Base-by-base conservation (phyloP, 2,329 filamentous ascomycete genomes). In the Talaromyces albobiverticillius region DNA sequence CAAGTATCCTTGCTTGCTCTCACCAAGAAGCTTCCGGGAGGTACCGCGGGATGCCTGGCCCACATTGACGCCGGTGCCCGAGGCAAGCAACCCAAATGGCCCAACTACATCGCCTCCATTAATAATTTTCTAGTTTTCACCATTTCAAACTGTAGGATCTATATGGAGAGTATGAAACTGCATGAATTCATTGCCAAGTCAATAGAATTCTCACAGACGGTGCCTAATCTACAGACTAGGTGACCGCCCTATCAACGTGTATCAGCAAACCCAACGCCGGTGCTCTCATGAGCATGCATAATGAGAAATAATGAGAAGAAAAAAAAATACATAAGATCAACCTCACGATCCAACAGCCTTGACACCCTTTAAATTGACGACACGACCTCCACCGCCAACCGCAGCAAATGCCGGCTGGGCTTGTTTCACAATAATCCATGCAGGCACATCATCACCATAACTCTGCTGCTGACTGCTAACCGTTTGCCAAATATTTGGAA, bases 401-500 rank as follows among this genome's bases (percentile, higher is more conserved):
- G 50, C 20, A 48, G 40, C 18, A 18, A 42, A 20, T 18, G 47
- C 10, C 43, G 14, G 25, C 32, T 1, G 42, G 16, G 55, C 46
- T 11, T 61, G 58, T 10, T 10, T 40, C 16, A 63, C 62, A 31
- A 79, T 82, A 8, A 91, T 88, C 89, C 88, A 94, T 0, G 89
- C 90, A 0, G 88, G 86, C 34, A 92, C 85, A 42, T 82, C 81
- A 0, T 81, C 78, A 59, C 56, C 56, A 32, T 85, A 81, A 42
- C 81, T 79, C 13, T 78, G 79, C 53, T 84, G 81, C 59, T 82
- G 82, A 31, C 81, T 78, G 43, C 76, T 78, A 14, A 95, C 81
- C 0, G 87, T 86, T 54, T 84, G 78, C 80, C 86, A 90, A 1
- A 89, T 83, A 41, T 75, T 76, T 1, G 92, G 91, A 76, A 93